Evolutionary conservation across 257 asterid genomes (phyloP).

Genomic region (Eustoma russellianum): DNA sequence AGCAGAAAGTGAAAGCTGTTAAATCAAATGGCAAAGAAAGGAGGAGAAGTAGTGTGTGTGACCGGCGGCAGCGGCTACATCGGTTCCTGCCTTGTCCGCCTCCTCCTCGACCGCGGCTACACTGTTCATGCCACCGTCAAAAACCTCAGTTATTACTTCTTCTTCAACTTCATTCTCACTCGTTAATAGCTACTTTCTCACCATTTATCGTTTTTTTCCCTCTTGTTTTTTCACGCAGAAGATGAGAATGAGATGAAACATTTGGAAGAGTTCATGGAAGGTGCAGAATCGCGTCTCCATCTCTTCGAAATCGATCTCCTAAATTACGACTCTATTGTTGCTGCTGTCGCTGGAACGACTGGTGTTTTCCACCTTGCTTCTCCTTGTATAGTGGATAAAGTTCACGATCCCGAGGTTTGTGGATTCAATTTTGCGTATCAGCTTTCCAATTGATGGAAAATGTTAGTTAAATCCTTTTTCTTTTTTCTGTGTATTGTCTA

Average conservation of each 20-base stretch:
- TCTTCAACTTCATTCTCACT: neutral
- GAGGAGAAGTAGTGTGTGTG: slow-evolving; percentile 59
- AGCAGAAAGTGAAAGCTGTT: neutral
- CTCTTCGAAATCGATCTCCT: slow-evolving; percentile 70
- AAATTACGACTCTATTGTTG: slow-evolving; percentile 43
- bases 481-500: no score
- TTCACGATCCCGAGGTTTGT: slow-evolving; percentile 60
- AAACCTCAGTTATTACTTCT: slow-evolving; percentile 34
- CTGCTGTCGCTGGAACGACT: slow-evolving; percentile 46
- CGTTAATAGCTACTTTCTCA: neutral
- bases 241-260: slow-evolving; percentile 78
- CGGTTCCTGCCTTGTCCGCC: slow-evolving; percentile 64
- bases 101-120: slow-evolving; percentile 82
- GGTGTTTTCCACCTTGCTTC: slow-evolving; percentile 84
- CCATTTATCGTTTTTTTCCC: neutral
- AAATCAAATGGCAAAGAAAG: slow-evolving; percentile 21
- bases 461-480: no score
- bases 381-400: slow-evolving; percentile 50
- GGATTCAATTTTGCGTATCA: neutral
- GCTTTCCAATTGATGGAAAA: neutral
- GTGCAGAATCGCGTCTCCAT: slow-evolving; percentile 59
- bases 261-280: slow-evolving; percentile 45
- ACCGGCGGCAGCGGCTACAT: slow-evolving; percentile 88
- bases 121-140: slow-evolving; percentile 81
- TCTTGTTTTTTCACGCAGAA: slow-evolving; percentile 20